Evolutionary conservation across 306 rosid species (phyloP).

Genomic region (Dalbergia cultrata): DNA sequence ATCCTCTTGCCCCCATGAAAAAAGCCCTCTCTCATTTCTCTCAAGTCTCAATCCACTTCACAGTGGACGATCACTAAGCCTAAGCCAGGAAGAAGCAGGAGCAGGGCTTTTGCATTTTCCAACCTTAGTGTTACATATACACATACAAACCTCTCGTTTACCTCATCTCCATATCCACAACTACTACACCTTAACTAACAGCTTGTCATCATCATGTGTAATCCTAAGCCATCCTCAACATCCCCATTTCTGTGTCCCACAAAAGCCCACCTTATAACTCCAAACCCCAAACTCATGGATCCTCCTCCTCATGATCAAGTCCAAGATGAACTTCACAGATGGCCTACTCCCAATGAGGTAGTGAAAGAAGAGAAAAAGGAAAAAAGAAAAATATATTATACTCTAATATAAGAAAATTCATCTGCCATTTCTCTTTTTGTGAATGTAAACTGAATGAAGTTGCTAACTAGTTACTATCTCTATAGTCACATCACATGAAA

Average conservation of each 20-base stretch:
- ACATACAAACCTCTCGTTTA: not conserved
- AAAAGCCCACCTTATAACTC: slow-evolving; percentile 61
- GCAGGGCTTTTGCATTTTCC: slow-evolving; percentile 26
- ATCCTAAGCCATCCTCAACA: slow-evolving; percentile 67
- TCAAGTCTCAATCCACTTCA: slow-evolving; percentile 29
- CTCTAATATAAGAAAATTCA: not conserved
- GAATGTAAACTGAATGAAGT: slow-evolving; percentile 38
- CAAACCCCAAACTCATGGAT: slow-evolving; percentile 47
- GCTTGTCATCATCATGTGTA: slow-evolving; percentile 53
- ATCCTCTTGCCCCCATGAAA: slow-evolving; percentile 53
- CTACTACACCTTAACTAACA: not conserved
- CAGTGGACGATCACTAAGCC: slow-evolving; percentile 36
- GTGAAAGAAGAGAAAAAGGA: not conserved
- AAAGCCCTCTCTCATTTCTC: slow-evolving; percentile 30
- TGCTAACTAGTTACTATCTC: slow-evolving; percentile 38
- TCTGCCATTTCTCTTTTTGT: slow-evolving; percentile 11
- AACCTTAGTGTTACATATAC: slow-evolving; percentile 1
- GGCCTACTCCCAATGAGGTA: slow-evolving; percentile 94
- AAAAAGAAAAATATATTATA: not conserved
- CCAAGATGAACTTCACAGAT: slow-evolving; percentile 70
- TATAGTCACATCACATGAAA: slow-evolving; percentile 34
- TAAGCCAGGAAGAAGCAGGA: not conserved
- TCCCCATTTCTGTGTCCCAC: slow-evolving; percentile 58
- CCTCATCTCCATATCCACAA: slow-evolving; percentile 28
- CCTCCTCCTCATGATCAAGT: slow-evolving; percentile 32